A percentile compares a stretch with the other conserved stretches of the same genome.
Evolutionary conservation across 1,284 basidiomycete genomes (phyloP).

Genomic region (Microbotryum saponariae): DNA sequence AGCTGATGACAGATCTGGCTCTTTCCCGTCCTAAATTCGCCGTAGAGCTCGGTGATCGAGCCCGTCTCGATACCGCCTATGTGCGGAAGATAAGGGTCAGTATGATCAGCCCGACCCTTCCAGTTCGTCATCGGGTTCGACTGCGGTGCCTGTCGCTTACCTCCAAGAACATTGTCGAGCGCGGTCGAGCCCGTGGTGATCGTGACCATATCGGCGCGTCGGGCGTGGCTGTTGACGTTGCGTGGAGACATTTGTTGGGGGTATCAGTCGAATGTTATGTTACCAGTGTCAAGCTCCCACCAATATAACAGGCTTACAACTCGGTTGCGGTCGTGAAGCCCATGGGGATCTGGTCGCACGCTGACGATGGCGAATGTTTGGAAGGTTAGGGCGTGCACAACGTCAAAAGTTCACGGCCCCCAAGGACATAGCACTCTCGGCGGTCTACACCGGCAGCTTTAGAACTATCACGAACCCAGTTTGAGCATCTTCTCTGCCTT

Average conservation of each 20-base stretch:
- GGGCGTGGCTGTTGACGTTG: constrained; percentile 58
- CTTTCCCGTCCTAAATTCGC: constrained; percentile 97
- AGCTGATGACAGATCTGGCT: constrained; percentile 97
- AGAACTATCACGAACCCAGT: constrained; percentile 59
- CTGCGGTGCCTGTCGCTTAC: constrained; percentile 44
- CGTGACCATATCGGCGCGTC: constrained; percentile 90
- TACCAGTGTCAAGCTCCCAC: no score
- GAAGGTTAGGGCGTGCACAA: no score
- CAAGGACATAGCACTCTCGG: background rate
- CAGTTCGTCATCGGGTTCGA: background rate
- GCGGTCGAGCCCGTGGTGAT: constrained; percentile 97
- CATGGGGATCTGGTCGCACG: constrained; percentile 90
- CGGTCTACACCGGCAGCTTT: background rate
- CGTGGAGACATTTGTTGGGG: no score
- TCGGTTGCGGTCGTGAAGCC: constrained; percentile 98
- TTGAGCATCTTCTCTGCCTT: constrained; percentile 95
- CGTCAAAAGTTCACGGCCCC: background rate
- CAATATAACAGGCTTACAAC: constrained; percentile 38
- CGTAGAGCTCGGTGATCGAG: constrained; percentile 95
- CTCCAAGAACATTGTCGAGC: constrained; percentile 89
- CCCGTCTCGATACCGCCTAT: constrained; percentile 94
- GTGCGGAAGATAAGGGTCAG: constrained; percentile 3
- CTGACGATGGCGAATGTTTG: constrained; percentile 45
- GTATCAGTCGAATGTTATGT: no score
- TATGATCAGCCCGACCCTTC: background rate